phyloP scores from a whole-genome alignment of 441 rosid species.

The Adansonia madagascariensis region DNA sequence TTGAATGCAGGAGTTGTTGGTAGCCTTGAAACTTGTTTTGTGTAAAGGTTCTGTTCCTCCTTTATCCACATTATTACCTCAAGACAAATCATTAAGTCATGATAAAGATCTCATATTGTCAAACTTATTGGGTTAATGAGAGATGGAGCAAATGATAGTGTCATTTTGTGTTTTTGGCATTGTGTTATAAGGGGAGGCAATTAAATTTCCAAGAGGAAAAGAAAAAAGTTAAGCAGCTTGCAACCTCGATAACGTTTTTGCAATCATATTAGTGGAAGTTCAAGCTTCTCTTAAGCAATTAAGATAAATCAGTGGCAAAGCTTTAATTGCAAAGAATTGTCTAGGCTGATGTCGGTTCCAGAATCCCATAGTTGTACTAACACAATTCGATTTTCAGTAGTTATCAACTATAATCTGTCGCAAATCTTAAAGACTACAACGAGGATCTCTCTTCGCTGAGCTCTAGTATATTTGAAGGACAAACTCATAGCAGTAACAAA shows the following conservation, averaged over 20 bases:
- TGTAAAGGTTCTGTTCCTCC: conserved; percentile 46
- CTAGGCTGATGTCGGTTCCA: background rate
- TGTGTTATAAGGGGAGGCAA: background rate
- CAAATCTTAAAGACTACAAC: background rate
- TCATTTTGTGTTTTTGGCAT: background rate
- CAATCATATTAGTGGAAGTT: background rate
- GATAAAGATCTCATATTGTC: conserved; percentile 4
- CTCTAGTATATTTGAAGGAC: background rate
- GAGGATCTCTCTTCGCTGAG: background rate
- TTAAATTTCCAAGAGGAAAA: background rate
- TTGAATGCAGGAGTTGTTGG: conserved; percentile 79
- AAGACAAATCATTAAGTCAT: background rate
- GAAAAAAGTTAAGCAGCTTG: background rate
- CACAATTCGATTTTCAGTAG: background rate
- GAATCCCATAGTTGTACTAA: background rate
- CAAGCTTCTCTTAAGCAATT: background rate
- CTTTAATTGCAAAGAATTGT: background rate
- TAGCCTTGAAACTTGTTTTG: conserved; percentile 92
- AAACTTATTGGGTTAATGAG: background rate
- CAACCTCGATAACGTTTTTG: background rate
- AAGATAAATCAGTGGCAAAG: background rate
- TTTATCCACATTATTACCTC: background rate
- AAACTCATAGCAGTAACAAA: background rate
- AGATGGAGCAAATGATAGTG: background rate
- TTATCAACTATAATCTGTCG: background rate